Conservation (phyloP, 306 rosid genomes). For the Castanea sativa region DNA sequence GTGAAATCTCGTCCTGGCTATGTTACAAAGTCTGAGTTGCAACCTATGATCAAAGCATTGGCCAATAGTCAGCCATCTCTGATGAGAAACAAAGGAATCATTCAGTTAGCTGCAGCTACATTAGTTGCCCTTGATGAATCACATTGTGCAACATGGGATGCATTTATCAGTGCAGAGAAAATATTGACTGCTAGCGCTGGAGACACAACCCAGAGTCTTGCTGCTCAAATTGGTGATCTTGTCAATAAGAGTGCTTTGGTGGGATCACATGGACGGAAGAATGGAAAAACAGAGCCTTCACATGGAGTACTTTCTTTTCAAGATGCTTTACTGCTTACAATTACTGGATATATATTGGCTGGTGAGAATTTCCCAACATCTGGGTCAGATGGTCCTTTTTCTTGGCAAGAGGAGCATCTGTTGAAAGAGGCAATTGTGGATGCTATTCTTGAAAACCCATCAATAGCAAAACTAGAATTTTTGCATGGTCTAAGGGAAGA, state of each 20-base stretch:
- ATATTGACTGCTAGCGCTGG: constrained; percentile 62
- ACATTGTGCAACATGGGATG: constrained; percentile 74
- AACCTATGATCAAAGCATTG: constrained; percentile 70
- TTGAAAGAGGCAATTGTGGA: constrained; percentile 83
- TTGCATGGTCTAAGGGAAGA: constrained; percentile 77
- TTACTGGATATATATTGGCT: constrained; percentile 80
- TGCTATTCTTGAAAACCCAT: constrained; percentile 81
- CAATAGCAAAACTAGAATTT: constrained; percentile 65
- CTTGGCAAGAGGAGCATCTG: constrained; percentile 93
- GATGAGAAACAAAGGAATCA: constrained; percentile 81
- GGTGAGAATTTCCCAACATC: constrained; percentile 90
- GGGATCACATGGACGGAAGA: constrained; percentile 50
- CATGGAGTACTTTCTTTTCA: constrained; percentile 67
- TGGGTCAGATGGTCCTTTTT: constrained; percentile 86
- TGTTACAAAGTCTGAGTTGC: constrained; percentile 64
- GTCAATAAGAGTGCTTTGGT: constrained; percentile 69
- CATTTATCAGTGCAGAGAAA: constrained; percentile 78
- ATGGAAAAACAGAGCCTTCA: constrained; percentile 47
- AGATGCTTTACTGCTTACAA: constrained; percentile 77
- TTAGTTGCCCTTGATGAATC: constrained; percentile 67
- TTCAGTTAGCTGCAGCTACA: constrained; percentile 82
- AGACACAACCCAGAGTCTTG: constrained; percentile 92
- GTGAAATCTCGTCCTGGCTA: constrained; percentile 67
- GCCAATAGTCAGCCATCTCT: constrained; percentile 65
- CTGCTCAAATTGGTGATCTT: constrained; percentile 85